Conservation (phyloP, 495 filamentous ascomycete genomes). For the Penicillium taxi region DNA sequence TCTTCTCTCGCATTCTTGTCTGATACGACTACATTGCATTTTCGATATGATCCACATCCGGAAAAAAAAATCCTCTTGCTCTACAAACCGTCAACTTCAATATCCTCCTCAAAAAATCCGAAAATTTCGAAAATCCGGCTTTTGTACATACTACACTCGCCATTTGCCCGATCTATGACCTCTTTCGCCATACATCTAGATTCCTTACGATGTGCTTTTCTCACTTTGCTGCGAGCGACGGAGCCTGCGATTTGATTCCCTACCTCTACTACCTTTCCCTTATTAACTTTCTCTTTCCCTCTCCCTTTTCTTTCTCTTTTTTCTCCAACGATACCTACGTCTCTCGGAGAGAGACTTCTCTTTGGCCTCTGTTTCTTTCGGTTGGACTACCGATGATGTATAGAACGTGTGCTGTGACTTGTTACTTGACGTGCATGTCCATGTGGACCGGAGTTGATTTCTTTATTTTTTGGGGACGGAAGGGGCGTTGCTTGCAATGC, state of each 20-base stretch:
- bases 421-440: constrained; percentile 33
- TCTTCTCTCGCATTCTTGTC: constrained; percentile 25
- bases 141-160: constrained; percentile 32
- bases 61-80: constrained; percentile 15
- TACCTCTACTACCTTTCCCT: constrained; percentile 20
- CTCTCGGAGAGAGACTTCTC: constrained; percentile 34
- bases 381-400: constrained; percentile 38
- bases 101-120: constrained; percentile 19
- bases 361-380: constrained; percentile 20
- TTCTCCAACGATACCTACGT: constrained; percentile 35
- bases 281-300: no score
- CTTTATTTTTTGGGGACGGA: constrained; percentile 20
- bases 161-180: constrained; percentile 30
- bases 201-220: constrained; percentile 34
- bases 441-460: constrained; percentile 32
- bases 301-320: constrained; percentile 8
- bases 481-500: constrained; percentile 18
- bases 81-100: constrained; percentile 4
- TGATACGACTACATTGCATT: constrained; percentile 23
- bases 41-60: constrained; percentile 28
- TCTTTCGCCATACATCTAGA: constrained; percentile 33
- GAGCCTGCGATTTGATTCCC: constrained; percentile 39
- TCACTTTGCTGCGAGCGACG: constrained; percentile 42
- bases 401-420: constrained; percentile 40
- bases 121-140: constrained; percentile 27